phyloP scores from a whole-genome alignment of 1,284 basidiomycete genomes.

The Xanthoconium separans region DNA sequence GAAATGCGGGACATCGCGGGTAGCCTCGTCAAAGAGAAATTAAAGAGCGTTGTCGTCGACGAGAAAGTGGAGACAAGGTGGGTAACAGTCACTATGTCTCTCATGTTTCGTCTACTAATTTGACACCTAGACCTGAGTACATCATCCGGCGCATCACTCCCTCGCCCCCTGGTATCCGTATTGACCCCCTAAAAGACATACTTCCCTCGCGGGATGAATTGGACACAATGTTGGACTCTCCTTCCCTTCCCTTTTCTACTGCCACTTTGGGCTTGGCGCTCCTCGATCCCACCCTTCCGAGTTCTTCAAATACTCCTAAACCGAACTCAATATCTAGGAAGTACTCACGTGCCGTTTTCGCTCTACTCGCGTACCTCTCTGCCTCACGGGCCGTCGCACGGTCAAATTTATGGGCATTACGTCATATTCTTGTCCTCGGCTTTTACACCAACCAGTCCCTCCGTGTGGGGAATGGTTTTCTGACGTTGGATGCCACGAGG shows the following conservation, averaged over 20 bases:
- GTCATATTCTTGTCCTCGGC: constrained; percentile 60
- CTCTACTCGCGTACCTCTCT: constrained; percentile 58
- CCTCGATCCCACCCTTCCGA: constrained; percentile 60
- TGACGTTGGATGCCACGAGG: constrained; percentile 24
- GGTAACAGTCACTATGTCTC: constrained; percentile 20
- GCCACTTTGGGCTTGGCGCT: constrained; percentile 62
- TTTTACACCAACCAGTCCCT: constrained; percentile 57
- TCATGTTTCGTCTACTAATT: not conserved
- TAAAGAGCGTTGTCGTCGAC: constrained; percentile 45
- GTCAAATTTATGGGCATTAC: constrained; percentile 59
- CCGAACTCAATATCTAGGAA: constrained; percentile 48
- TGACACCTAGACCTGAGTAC: constrained; percentile 43
- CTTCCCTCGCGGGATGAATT: constrained; percentile 52
- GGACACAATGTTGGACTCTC: constrained; percentile 44
- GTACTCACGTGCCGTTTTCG: constrained; percentile 66
- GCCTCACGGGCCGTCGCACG: constrained; percentile 61
- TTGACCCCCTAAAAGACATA: constrained; percentile 46
- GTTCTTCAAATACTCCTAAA: constrained; percentile 35
- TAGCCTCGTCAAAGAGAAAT: constrained; percentile 38
- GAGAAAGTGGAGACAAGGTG: constrained; percentile 42
- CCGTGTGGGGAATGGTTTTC: constrained; percentile 55
- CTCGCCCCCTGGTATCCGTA: constrained; percentile 32
- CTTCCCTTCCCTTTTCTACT: constrained; percentile 44
- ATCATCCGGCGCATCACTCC: constrained; percentile 40
- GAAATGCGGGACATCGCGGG: constrained; percentile 26